Evolutionary conservation across 495 filamentous ascomycete species (phyloP).

Genomic region (Penicillium alfredii): DNA sequence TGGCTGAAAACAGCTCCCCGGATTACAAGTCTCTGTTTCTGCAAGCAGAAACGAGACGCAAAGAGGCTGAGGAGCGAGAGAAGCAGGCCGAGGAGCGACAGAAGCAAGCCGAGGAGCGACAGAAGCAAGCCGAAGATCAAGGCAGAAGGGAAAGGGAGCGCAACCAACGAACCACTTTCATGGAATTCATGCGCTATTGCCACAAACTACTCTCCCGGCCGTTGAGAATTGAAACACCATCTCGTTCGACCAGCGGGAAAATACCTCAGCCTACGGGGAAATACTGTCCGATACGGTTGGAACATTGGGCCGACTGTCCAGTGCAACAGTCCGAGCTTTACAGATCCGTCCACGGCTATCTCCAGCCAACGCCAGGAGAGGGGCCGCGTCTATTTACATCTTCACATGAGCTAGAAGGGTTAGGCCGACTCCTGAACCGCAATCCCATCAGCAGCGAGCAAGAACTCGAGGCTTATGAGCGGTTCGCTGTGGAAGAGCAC

Average conservation of each 20-base stretch:
- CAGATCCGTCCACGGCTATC: slow-evolving; percentile 16
- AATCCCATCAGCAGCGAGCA: slow-evolving; percentile 26
- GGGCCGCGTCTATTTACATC: slow-evolving; percentile 16
- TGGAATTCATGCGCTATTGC: slow-evolving; percentile 18
- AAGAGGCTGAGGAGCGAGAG: too few species aligned
- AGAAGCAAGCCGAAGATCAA: neutral
- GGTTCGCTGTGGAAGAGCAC: slow-evolving; percentile 21
- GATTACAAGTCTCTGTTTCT: too few species aligned
- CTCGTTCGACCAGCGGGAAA: slow-evolving; percentile 27
- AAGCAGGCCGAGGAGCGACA: neutral
- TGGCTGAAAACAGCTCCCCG: too few species aligned
- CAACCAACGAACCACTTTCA: neutral
- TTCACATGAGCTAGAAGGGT: slow-evolving; percentile 17
- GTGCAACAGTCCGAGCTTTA: slow-evolving; percentile 24
- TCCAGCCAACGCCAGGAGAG: slow-evolving; percentile 14
- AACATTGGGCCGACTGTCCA: slow-evolving; percentile 25
- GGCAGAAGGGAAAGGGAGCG: neutral
- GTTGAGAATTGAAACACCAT: slow-evolving; percentile 18
- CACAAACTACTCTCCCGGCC: slow-evolving; percentile 27
- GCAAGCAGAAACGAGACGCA: too few species aligned
- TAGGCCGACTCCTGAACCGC: slow-evolving; percentile 8
- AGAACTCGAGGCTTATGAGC: slow-evolving; percentile 29
- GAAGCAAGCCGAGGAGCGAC: slow-evolving; percentile 1
- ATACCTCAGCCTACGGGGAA: slow-evolving; percentile 28
- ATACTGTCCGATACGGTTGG: slow-evolving; percentile 24